Percentiles rank a stretch among this genome's conserved stretches.
phyloP scores from a whole-genome alignment of 176 grass and related monocot genomes.

The Oryza punctata region DNA sequence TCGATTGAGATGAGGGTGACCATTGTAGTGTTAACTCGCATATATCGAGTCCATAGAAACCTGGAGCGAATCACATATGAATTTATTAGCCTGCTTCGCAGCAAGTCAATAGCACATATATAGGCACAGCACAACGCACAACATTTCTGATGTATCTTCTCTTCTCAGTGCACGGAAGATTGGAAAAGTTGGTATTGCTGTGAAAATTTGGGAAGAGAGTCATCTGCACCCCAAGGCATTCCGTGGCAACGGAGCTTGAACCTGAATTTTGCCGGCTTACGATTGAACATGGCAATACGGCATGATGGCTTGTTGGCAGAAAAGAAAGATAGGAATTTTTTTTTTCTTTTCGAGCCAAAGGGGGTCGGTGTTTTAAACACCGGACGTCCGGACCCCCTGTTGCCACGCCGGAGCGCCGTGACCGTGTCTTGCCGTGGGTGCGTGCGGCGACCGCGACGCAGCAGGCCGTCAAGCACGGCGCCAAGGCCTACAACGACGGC shows the following conservation, averaged over 20 bases:
- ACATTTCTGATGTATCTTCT: no score
- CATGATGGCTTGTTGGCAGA: neutral
- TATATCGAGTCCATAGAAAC: neutral
- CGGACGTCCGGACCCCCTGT: neutral
- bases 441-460: slow-evolving; percentile 9
- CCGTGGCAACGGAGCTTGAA: neutral
- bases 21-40: neutral
- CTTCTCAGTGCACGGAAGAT: neutral
- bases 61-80: neutral
- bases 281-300: no score
- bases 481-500: slow-evolving; percentile 10
- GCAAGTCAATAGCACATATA: no score
- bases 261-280: neutral
- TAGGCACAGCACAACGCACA: no score
- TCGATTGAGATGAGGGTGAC: no score
- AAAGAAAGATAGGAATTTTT: neutral
- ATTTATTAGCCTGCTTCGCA: neutral
- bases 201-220: neutral
- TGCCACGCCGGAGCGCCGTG: neutral
- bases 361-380: neutral
- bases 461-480: neutral
- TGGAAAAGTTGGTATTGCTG: neutral
- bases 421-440: neutral
- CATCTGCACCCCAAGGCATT: neutral
- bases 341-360: neutral